Evolutionary conservation across 2,329 filamentous ascomycete genomes (phyloP).

Genomic region (Didymella lethalis): DNA sequence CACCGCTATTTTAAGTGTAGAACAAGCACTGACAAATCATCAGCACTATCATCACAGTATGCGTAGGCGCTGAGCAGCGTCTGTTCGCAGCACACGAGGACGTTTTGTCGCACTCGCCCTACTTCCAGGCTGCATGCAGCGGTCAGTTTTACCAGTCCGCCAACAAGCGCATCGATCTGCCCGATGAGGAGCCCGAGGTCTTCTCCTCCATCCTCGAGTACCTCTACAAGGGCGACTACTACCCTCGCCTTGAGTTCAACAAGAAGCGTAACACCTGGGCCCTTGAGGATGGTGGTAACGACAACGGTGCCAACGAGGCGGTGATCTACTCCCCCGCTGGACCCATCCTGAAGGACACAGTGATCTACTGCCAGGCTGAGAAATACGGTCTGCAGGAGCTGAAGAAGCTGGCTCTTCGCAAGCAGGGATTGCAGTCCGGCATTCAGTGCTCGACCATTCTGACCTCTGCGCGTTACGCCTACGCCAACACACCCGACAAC

Average conservation of each 20-base stretch:
- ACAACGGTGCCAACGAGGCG: slow-evolving; percentile 52
- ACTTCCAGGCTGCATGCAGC: slow-evolving; percentile 73
- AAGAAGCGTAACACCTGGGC: slow-evolving; percentile 82
- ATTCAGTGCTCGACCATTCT: slow-evolving; percentile 87
- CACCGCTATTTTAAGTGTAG: slow-evolving; percentile 8
- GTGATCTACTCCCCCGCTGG: slow-evolving; percentile 68
- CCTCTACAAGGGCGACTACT: slow-evolving; percentile 94
- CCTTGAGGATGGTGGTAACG: slow-evolving; percentile 68
- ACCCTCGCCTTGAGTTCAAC: slow-evolving; percentile 81
- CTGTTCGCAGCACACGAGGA: slow-evolving; percentile 94
- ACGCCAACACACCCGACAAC: slow-evolving; percentile 84
- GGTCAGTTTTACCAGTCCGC: slow-evolving; percentile 68
- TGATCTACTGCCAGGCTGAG: slow-evolving; percentile 88
- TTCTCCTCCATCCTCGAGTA: slow-evolving; percentile 91
- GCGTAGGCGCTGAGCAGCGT: slow-evolving; percentile 80
- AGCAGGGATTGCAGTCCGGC: slow-evolving; percentile 86
- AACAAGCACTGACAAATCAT: slow-evolving; percentile 30
- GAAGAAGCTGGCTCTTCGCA: slow-evolving; percentile 83
- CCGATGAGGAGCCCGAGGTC: slow-evolving; percentile 87
- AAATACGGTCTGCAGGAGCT: slow-evolving; percentile 84
- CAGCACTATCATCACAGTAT: slow-evolving; percentile 75
- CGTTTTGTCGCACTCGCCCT: slow-evolving; percentile 78
- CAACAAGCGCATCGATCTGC: slow-evolving; percentile 77
- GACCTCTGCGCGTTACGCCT: slow-evolving; percentile 86
- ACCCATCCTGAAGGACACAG: slow-evolving; percentile 83